Percentiles rank a stretch among this genome's conserved stretches.
These are phyloP conservation scores for Polychaeton citri DNA, from an alignment of 2,329 filamentous ascomycete species.

Conservation along the genomic window DNA sequence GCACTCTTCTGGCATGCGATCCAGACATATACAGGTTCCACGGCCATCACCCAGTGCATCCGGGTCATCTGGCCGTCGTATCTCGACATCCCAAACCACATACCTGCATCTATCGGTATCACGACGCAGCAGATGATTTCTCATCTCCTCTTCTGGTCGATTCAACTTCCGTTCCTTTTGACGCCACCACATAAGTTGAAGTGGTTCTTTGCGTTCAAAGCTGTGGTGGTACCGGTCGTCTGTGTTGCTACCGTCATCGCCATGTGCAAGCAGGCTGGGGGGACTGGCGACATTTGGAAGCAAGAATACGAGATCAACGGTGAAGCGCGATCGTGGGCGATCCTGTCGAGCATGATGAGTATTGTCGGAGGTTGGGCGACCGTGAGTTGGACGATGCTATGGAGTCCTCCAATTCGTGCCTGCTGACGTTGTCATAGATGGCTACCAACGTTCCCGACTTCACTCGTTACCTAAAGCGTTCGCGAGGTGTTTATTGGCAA, in stretches of 20 bases:
- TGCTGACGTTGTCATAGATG: constrained; percentile 4
- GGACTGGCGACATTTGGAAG: constrained; percentile 6
- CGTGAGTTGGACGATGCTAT: background rate
- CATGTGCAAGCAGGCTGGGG: constrained; percentile 16
- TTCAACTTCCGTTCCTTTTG: constrained; percentile 41
- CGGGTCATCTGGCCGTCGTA: constrained; percentile 48
- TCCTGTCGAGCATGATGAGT: constrained; percentile 16
- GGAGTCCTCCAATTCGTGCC: background rate
- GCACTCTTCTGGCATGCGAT: constrained; percentile 53
- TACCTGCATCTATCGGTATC: constrained; percentile 39
- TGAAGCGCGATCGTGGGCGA: constrained; percentile 13
- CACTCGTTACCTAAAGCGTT: constrained; percentile 20
- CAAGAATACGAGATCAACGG: constrained; percentile 17
- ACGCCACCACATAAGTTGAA: constrained; percentile 43
- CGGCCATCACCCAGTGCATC: constrained; percentile 38
- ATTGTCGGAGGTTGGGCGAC: constrained; percentile 19
- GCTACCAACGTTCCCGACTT: constrained; percentile 26
- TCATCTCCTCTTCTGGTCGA: constrained; percentile 45
- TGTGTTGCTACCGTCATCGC: constrained; percentile 35
- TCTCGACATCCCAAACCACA: constrained; percentile 37
- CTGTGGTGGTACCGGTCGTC: constrained; percentile 36
- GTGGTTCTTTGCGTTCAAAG: constrained; percentile 11
- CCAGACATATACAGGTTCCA: constrained; percentile 50
- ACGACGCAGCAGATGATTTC: constrained; percentile 43
- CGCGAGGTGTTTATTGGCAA: constrained; percentile 23